Evolutionary conservation across 1,284 basidiomycete species (phyloP), one percentile per base, ranked within the genome.

Genomic region (Cerrena zonata): DNA sequence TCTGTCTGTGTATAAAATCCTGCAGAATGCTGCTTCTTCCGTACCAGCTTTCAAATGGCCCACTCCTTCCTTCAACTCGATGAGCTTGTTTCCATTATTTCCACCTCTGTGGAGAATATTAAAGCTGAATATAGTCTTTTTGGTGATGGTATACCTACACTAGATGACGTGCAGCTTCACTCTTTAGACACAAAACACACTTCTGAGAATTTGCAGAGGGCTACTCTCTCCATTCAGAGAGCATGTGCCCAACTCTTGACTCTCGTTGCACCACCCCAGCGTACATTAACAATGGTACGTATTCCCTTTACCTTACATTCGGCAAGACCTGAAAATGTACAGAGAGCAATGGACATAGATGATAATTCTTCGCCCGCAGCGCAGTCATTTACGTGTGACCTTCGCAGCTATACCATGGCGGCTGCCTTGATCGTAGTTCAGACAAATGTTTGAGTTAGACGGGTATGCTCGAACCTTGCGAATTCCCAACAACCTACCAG

Each of bases 211-310:
- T 26, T 51, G 27, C 36, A n/a, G 12, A 11, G 34, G 7, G 43
- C 49, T 22, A 41, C 25, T 15, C 44, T 38, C n/a, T 15, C 39
- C 13, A 27, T 51, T 13, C 36, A 47, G 15, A 45, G 44, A 11
- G 49, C 49, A 11, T 51, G 49, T 26, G 44, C 49, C 5, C 49
- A 51, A 36, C 44, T 51, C 4, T 51, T 34, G 15, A 37, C 39
- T 7, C 44, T 45, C 18, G 25, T 51, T 5, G 49, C 45, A 15
- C 49, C 44, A 18, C 37, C 49, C 3, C 36, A 44, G 7, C 44
- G 41, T n/a, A 40, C 36, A 10, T 26, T 51, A 2, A 22, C 38
- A 10, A 46, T 38, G 10, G 48, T 49, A 36, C 22, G 41, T 49
- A n/a, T n/a, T n/a, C n/a, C n/a, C n/a, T n/a, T n/a, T n/a, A n/a